Conservation (phyloP, 192 early-diverging fungal species). For the Coemansia sp. region DNA sequence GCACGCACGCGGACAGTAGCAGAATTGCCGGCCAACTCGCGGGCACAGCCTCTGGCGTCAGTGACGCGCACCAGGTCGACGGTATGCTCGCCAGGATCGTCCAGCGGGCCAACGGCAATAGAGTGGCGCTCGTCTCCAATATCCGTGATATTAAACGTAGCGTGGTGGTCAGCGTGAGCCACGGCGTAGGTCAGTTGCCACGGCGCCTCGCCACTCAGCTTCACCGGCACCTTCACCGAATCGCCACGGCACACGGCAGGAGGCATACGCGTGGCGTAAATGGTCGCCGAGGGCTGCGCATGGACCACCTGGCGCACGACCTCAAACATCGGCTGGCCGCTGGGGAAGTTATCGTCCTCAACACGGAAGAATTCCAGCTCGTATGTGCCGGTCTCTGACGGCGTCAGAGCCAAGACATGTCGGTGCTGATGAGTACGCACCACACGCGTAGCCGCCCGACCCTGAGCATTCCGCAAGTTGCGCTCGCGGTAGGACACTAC, state of each 20-base stretch:
- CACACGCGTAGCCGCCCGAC: constrained; percentile 21
- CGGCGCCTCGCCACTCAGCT: constrained; percentile 57
- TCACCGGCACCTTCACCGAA: constrained; percentile 45
- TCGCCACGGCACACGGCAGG: constrained; percentile 32
- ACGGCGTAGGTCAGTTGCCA: constrained; percentile 54
- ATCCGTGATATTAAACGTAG: constrained; percentile 13
- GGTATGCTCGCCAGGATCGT: constrained; percentile 32
- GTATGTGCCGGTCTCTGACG: constrained; percentile 44
- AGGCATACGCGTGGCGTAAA: constrained; percentile 20
- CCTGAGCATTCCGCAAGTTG: constrained; percentile 36
- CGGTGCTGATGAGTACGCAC: constrained; percentile 42
- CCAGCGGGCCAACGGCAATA: constrained; percentile 29
- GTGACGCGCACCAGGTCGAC: constrained; percentile 45
- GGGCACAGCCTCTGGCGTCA: constrained; percentile 46
- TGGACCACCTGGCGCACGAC: constrained; percentile 38
- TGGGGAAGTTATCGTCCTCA: constrained; percentile 52
- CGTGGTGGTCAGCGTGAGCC: constrained; percentile 26
- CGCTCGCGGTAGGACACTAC: constrained; percentile 46
- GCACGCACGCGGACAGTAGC: constrained; percentile 39
- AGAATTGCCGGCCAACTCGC: constrained; percentile 28
- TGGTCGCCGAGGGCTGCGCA: constrained; percentile 46
- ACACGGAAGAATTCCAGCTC: constrained; percentile 48
- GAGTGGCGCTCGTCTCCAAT: constrained; percentile 28
- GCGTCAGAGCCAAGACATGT: constrained; percentile 35
- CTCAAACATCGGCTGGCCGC: constrained; percentile 29